These are phyloP conservation scores for Tetrastigma voinierianum DNA, from an alignment of 164 flowering plant genomes.

Conservation along the genomic window DNA sequence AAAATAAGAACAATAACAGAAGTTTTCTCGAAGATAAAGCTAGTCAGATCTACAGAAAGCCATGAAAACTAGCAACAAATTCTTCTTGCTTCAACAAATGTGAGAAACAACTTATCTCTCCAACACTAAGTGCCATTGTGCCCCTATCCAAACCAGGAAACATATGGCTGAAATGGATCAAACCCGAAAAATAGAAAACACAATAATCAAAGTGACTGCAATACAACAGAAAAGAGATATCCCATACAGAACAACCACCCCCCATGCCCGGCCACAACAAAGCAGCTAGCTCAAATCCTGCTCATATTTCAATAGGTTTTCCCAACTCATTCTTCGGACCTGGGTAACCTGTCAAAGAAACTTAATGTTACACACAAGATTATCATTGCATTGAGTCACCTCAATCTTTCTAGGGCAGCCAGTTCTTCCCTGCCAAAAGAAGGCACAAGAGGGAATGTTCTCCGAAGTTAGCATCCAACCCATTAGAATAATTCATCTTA, in stretches of 20 bases:
- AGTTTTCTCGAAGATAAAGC: neutral
- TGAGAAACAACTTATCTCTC: neutral
- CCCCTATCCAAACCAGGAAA: neutral
- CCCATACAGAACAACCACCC: neutral
- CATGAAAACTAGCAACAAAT: neutral
- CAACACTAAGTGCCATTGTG: neutral
- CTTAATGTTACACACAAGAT: constrained; percentile 6
- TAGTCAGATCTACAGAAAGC: neutral
- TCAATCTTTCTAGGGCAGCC: constrained; percentile 11
- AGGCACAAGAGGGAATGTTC: constrained; percentile 17
- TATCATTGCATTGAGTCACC: constrained; percentile 8
- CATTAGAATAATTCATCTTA: neutral
- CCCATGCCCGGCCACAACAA: constrained; percentile 5
- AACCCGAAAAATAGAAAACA: neutral
- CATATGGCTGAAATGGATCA: neutral
- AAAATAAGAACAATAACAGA: neutral
- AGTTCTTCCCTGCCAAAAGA: constrained; percentile 21
- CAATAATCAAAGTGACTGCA: neutral
- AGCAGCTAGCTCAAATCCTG: neutral
- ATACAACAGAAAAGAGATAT: neutral
- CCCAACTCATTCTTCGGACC: neutral
- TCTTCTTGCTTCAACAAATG: neutral
- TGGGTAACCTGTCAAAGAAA: neutral
- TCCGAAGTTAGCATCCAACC: constrained; percentile 8
- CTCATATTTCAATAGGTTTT: neutral